Conservation (phyloP, 495 filamentous ascomycete genomes). For the Neurospora sp. region DNA sequence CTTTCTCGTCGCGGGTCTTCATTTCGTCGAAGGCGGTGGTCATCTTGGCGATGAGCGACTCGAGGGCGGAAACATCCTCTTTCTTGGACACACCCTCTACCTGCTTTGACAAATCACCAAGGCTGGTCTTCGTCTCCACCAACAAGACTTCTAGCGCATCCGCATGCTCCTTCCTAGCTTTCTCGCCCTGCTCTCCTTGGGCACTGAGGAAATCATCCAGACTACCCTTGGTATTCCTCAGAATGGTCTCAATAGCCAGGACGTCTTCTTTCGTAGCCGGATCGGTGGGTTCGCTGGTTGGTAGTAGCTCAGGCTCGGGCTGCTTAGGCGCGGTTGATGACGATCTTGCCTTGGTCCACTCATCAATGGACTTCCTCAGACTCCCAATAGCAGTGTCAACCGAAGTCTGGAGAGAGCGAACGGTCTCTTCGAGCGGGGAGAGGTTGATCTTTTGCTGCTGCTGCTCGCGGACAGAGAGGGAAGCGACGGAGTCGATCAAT, state of each 20-base stretch:
- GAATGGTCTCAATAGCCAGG: slow-evolving; percentile 77
- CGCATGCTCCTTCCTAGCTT: slow-evolving; percentile 59
- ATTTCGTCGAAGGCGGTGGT: slow-evolving; percentile 65
- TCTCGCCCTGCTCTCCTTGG: slow-evolving; percentile 39
- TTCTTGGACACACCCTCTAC: slow-evolving; percentile 59
- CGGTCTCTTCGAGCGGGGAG: neutral
- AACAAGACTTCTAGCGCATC: slow-evolving; percentile 61
- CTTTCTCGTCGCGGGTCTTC: slow-evolving; percentile 55
- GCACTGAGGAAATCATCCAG: slow-evolving; percentile 57
- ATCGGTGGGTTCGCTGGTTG: slow-evolving; percentile 19
- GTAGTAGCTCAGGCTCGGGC: slow-evolving; percentile 7
- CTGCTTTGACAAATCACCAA: slow-evolving; percentile 48
- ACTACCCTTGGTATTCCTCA: slow-evolving; percentile 73
- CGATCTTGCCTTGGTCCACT: neutral
- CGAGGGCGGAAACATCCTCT: slow-evolving; percentile 66
- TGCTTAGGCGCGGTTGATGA: slow-evolving; percentile 3
- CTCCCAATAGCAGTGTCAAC: neutral
- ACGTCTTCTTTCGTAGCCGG: slow-evolving; percentile 62
- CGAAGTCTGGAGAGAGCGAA: neutral
- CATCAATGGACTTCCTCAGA: neutral
- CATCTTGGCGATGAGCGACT: slow-evolving; percentile 65
- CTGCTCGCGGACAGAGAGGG: slow-evolving; percentile 15
- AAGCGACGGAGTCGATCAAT: slow-evolving; percentile 29
- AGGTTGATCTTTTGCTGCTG: neutral
- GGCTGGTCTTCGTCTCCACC: slow-evolving; percentile 57